Evolutionary conservation across 768 basidiomycete species (phyloP).

Genomic region (Exsudoporus frostii): DNA sequence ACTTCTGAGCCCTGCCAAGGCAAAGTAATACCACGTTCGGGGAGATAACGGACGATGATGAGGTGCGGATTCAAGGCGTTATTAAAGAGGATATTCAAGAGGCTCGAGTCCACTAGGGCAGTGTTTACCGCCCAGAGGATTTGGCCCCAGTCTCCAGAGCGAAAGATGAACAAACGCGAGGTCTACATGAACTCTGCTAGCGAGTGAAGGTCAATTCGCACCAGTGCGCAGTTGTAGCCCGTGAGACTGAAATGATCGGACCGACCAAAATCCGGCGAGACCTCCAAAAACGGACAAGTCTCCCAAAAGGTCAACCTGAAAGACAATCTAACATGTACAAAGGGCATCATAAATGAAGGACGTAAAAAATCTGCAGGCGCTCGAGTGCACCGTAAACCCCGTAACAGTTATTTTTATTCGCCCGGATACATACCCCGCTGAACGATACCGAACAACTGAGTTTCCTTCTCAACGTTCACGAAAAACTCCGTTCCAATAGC

Average conservation of each 20-base stretch:
- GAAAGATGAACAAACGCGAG: neutral
- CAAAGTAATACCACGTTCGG: neutral
- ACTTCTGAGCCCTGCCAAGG: neutral
- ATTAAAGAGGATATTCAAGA: neutral
- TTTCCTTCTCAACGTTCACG: too few species aligned
- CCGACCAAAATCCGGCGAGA: neutral
- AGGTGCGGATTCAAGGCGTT: neutral
- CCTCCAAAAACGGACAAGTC: constrained; percentile 6
- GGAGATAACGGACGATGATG: neutral
- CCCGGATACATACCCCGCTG: neutral
- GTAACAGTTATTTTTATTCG: neutral
- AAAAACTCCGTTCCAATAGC: neutral
- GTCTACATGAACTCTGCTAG: too few species aligned
- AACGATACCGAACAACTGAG: neutral
- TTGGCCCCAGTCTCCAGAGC: neutral
- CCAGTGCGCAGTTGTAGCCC: too few species aligned
- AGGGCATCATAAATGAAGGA: neutral
- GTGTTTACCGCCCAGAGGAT: neutral
- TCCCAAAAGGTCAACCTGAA: neutral
- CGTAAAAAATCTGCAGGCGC: neutral
- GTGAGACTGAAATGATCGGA: too few species aligned
- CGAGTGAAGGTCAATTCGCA: too few species aligned
- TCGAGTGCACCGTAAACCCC: neutral
- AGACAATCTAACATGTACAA: neutral
- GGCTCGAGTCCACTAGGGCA: neutral